These are phyloP conservation scores for Pneumocystis wakefieldiae DNA, from an alignment of 1,139 yeast genomes.

Conservation along the genomic window DNA sequence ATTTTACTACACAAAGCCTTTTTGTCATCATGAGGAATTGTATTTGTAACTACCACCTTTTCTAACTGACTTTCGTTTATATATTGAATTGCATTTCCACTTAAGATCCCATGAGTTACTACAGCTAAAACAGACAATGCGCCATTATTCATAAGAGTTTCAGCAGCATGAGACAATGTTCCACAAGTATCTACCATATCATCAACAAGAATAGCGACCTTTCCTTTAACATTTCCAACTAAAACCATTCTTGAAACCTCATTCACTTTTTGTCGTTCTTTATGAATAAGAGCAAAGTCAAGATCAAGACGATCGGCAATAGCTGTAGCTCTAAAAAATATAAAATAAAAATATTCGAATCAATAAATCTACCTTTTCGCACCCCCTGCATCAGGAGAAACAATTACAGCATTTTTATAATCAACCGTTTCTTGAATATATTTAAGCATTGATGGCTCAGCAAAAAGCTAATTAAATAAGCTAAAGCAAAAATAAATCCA, in stretches of 20 bases:
- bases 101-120: constrained; percentile 87
- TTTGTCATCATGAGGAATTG: constrained; percentile 81
- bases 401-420: constrained; percentile 58
- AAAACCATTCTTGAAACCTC: constrained; percentile 90
- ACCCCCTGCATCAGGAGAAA: constrained; percentile 98
- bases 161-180: constrained; percentile 90
- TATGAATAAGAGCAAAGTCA: constrained; percentile 88
- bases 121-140: constrained; percentile 83
- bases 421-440: constrained; percentile 49
- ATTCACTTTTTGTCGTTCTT: constrained; percentile 71
- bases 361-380: constrained; percentile 94
- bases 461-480: constrained; percentile 33
- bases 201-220: constrained; percentile 80
- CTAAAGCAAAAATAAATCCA: neutral
- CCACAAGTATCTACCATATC: constrained; percentile 99
- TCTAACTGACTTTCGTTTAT: constrained; percentile 66
- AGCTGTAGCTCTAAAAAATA: constrained; percentile 59
- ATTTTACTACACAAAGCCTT: constrained; percentile 54
- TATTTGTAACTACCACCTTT: constrained; percentile 80
- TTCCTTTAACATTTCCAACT: constrained; percentile 85
- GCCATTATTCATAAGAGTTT: constrained; percentile 61
- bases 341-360: constrained; percentile 84
- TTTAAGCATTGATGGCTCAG: constrained; percentile 86
- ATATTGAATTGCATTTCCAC: constrained; percentile 74
- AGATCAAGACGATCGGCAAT: constrained; percentile 85